These are phyloP conservation scores for Helianthus tuberosus DNA, from an alignment of 129 eudicot species.

Conservation along the genomic window DNA sequence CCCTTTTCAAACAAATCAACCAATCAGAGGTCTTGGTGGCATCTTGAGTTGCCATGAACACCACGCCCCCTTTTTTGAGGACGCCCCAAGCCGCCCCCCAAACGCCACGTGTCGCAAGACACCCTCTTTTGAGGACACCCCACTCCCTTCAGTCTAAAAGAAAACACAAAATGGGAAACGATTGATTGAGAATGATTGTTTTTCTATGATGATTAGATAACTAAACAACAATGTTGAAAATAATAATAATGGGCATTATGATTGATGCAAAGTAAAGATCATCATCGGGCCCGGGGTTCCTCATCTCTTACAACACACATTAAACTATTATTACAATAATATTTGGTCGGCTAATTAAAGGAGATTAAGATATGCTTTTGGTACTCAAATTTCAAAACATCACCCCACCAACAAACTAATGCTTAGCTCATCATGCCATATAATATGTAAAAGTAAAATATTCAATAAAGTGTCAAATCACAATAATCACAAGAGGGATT, in stretches of 20 bases:
- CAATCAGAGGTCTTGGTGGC: too few species aligned
- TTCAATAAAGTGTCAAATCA: background rate
- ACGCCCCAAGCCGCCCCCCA: too few species aligned
- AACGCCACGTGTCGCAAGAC: too few species aligned
- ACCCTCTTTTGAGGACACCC: too few species aligned
- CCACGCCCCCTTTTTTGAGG: too few species aligned
- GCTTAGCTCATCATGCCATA: conserved; percentile 24
- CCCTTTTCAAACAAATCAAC: too few species aligned
- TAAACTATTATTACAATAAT: conserved; percentile 32
- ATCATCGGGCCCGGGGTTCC: background rate
- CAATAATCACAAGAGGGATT: background rate
- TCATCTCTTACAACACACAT: conserved; percentile 8
- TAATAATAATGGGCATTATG: conserved; percentile 11
- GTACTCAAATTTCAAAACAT: conserved; percentile 26
- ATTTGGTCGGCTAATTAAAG: conserved; percentile 35
- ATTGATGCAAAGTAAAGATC: conserved; percentile 7
- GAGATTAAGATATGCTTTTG: conserved; percentile 28
- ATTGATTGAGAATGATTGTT: background rate
- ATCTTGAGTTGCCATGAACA: too few species aligned
- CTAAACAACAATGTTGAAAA: background rate
- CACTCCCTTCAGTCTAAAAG: too few species aligned
- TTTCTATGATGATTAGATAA: conserved; percentile 12
- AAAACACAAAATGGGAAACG: background rate
- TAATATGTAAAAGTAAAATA: background rate
- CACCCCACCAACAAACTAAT: conserved; percentile 36